A percentile compares a stretch with the other conserved stretches of the same genome.
phyloP scores from a whole-genome alignment of 495 filamentous ascomycete genomes.

The Aeminium ludgeri region DNA sequence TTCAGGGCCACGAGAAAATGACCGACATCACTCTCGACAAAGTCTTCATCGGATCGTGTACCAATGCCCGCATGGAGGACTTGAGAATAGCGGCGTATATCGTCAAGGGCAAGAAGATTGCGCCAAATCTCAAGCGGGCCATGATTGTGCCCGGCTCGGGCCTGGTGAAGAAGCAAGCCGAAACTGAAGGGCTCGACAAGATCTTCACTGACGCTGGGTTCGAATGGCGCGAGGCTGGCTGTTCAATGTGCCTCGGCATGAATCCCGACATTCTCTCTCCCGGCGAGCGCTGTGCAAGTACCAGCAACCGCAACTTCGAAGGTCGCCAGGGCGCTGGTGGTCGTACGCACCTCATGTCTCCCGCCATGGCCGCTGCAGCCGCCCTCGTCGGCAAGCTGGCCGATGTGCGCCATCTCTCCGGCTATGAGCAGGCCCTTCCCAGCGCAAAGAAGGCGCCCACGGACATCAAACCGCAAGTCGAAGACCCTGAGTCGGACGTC shows the following conservation, averaged over 20 bases:
- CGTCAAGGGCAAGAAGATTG: slow-evolving; percentile 71
- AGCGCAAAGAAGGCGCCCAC: slow-evolving; percentile 36
- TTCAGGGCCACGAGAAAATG: slow-evolving; percentile 69
- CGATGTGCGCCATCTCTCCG: slow-evolving; percentile 66
- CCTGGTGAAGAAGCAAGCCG: slow-evolving; percentile 83
- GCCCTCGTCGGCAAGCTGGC: slow-evolving; percentile 80
- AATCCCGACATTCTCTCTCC: slow-evolving; percentile 96
- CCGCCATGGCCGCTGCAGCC: slow-evolving; percentile 86
- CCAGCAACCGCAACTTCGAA: slow-evolving; percentile 95
- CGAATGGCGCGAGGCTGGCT: slow-evolving; percentile 95
- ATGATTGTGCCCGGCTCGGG: slow-evolving; percentile 95
- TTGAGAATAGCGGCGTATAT: slow-evolving; percentile 73
- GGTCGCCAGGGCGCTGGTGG: slow-evolving; percentile 88
- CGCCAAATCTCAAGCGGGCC: slow-evolving; percentile 73
- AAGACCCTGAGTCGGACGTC: slow-evolving; percentile 61
- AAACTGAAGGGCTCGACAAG: slow-evolving; percentile 80
- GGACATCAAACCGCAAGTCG: slow-evolving; percentile 40
- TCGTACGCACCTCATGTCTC: slow-evolving; percentile 91
- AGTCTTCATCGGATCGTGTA: slow-evolving; percentile 96
- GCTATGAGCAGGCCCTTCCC: slow-evolving; percentile 14
- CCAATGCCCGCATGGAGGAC: slow-evolving; percentile 93
- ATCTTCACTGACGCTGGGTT: slow-evolving; percentile 86
- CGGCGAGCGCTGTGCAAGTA: slow-evolving; percentile 82
- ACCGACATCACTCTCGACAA: slow-evolving; percentile 84
- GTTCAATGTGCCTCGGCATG: slow-evolving; percentile 98